Evolutionary conservation across 768 basidiomycete genomes (phyloP).

Genomic region (Trametes maxima): DNA sequence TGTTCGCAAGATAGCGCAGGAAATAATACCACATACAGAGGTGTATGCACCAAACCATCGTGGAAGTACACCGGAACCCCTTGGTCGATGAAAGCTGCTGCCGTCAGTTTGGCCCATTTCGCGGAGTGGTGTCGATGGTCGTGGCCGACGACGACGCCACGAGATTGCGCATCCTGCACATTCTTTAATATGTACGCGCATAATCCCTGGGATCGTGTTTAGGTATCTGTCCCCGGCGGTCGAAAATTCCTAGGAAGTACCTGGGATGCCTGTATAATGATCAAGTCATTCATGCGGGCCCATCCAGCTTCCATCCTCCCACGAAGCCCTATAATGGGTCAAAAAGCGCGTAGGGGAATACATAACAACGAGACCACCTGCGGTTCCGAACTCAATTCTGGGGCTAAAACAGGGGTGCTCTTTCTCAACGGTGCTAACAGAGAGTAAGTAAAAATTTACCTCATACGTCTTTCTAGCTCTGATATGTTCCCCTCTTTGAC

Average conservation of each 20-base stretch:
- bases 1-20: background rate
- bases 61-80: constrained; percentile 72
- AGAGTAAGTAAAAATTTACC: constrained; percentile 36
- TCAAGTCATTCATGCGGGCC: constrained; percentile 90
- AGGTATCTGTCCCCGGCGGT: background rate
- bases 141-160: constrained; percentile 82
- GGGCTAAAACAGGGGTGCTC: constrained; percentile 39
- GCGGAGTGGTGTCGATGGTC: constrained; percentile 85
- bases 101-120: constrained; percentile 76
- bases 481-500: constrained; percentile 43
- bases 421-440: background rate
- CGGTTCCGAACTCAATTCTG: constrained; percentile 87
- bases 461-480: constrained; percentile 61
- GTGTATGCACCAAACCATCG: constrained; percentile 75
- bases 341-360: too few species aligned
- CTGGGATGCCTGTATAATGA: constrained; percentile 81
- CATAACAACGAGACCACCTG: constrained; percentile 48
- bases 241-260: constrained; percentile 33
- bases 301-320: constrained; percentile 88
- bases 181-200: constrained; percentile 66
- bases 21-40: constrained; percentile 48
- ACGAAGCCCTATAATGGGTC: constrained; percentile 55
- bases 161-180: constrained; percentile 51
- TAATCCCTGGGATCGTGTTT: constrained; percentile 55
- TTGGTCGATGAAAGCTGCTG: constrained; percentile 63